Conservation (phyloP, 257 asterid species). For the Anisodus acutangulus region DNA sequence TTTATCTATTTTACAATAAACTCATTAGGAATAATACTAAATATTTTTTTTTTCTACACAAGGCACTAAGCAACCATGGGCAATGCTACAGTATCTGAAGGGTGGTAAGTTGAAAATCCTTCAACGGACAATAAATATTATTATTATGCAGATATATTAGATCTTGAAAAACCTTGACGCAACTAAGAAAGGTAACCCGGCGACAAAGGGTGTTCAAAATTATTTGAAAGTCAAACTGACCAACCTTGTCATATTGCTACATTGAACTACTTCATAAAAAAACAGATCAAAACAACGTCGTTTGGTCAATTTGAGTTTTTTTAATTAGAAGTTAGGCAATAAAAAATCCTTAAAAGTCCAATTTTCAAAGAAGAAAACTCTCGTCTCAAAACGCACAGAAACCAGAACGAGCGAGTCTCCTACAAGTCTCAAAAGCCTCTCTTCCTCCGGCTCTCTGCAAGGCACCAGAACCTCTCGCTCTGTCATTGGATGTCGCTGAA, state of each 20-base stretch:
- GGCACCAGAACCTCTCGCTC: not conserved
- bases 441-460: not conserved
- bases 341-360: not conserved
- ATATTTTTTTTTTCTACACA: not conserved
- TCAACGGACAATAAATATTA: too few relatives aligned
- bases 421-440: not conserved
- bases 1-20: not conserved
- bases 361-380: not conserved
- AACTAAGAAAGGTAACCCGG: not conserved
- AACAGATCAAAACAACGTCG: not conserved
- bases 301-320: not conserved
- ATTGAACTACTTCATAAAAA: not conserved
- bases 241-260: not conserved
- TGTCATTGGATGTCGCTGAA: not conserved
- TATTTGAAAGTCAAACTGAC: not conserved
- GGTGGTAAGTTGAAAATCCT: not conserved
- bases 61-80: not conserved
- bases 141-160: not conserved
- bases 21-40: not conserved
- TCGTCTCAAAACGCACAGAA: not conserved
- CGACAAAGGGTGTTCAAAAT: not conserved
- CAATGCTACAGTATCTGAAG: not conserved
- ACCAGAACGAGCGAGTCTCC: not conserved
- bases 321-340: not conserved
- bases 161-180: not conserved